phyloP scores from a whole-genome alignment of 1,284 basidiomycete genomes.

The Trichosporon inkin region DNA sequence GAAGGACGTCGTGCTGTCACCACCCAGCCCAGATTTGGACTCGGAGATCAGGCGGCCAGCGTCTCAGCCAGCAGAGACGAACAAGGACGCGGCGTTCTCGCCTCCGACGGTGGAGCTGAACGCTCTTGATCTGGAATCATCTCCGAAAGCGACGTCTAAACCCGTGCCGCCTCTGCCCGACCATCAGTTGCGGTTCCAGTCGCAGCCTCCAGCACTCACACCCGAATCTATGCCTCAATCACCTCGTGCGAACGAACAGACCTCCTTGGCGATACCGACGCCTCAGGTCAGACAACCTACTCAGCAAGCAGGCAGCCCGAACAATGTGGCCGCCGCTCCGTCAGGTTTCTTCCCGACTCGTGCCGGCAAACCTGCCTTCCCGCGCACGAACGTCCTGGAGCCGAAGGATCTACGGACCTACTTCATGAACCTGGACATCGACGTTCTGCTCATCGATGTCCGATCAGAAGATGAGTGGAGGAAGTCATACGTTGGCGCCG shows the following conservation, averaged over 20 bases:
- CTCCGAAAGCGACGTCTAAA: background rate
- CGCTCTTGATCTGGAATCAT: background rate
- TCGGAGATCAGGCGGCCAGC: background rate
- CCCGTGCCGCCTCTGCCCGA: background rate
- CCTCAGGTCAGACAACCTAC: too few relatives aligned
- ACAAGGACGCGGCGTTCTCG: background rate
- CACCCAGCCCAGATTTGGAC: constrained; percentile 26
- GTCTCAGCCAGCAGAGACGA: background rate
- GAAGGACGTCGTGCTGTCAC: constrained; percentile 13
- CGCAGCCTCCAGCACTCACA: background rate
- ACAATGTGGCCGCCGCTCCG: background rate
- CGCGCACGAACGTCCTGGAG: constrained; percentile 58
- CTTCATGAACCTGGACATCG: constrained; percentile 57
- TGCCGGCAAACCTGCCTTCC: constrained; percentile 52
- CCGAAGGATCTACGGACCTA: constrained; percentile 63
- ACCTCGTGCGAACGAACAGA: background rate
- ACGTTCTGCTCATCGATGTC: constrained; percentile 77
- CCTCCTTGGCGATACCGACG: background rate
- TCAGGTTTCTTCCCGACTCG: background rate
- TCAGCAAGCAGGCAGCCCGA: too few relatives aligned
- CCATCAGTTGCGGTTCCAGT: background rate
- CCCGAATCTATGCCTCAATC: background rate
- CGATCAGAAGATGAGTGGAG: constrained; percentile 73
- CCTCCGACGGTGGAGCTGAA: background rate
- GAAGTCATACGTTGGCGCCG: constrained; percentile 63